A percentile compares a stretch with the other conserved stretches of the same genome.
These are phyloP conservation scores for Cercospora sp. DNA, from an alignment of 2,329 filamentous ascomycete genomes.

Conservation along the genomic window DNA sequence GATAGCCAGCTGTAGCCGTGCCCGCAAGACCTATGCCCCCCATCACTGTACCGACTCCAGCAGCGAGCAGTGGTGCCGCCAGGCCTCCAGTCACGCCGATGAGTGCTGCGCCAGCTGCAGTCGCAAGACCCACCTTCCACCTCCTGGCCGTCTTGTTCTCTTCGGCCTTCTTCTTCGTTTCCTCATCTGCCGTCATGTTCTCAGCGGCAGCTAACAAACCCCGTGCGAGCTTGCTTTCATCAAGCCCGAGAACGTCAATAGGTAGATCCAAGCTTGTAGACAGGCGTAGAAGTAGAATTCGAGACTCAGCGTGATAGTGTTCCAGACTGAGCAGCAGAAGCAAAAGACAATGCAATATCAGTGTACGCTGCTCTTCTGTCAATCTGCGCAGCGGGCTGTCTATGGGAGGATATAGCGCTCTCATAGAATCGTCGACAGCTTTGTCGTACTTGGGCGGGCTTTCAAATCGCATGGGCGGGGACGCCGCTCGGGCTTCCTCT, in stretches of 20 bases:
- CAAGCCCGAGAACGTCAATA: slow-evolving; percentile 36
- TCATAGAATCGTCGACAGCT: slow-evolving; percentile 35
- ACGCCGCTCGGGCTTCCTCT: slow-evolving; percentile 6
- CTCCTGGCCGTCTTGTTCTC: slow-evolving; percentile 65
- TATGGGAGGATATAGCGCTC: slow-evolving; percentile 40
- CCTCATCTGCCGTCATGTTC: slow-evolving; percentile 73
- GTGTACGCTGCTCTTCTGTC: slow-evolving; percentile 38
- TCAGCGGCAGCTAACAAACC: slow-evolving; percentile 74
- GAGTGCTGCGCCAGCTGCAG: slow-evolving; percentile 81
- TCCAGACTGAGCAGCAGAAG: slow-evolving; percentile 44
- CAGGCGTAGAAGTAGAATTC: slow-evolving; percentile 39
- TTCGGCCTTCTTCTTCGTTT: slow-evolving; percentile 70
- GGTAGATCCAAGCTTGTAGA: slow-evolving; percentile 39
- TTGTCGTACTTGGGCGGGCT: slow-evolving; percentile 34
- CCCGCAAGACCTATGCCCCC: slow-evolving; percentile 40
- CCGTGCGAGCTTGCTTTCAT: slow-evolving; percentile 68
- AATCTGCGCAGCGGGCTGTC: slow-evolving; percentile 41
- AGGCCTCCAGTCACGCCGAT: slow-evolving; percentile 82
- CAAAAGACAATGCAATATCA: slow-evolving; percentile 42
- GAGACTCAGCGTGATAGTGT: slow-evolving; percentile 41
- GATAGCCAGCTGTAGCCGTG: slow-evolving; percentile 71
- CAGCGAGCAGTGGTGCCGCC: slow-evolving; percentile 72
- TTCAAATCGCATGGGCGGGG: slow-evolving; percentile 27
- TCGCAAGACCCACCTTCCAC: slow-evolving; percentile 83
- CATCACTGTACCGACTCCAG: slow-evolving; percentile 70